Evolutionary conservation across 352 stramenopile species (phyloP).

Genomic region (Globisporangium echinulatum): DNA sequence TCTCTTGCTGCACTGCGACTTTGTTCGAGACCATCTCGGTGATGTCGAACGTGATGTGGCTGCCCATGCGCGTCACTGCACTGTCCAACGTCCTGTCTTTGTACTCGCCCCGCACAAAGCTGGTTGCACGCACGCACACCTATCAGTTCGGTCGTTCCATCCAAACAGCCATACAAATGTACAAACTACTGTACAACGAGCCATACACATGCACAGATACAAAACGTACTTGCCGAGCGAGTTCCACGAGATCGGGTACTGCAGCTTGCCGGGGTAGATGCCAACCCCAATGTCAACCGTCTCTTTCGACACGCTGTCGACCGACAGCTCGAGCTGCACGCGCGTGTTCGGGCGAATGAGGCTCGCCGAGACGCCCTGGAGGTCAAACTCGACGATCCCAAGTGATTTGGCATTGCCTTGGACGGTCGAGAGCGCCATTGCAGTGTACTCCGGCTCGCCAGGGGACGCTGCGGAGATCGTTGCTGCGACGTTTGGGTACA

Average conservation of each 20-base stretch:
- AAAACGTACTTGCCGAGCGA: conserved; percentile 30
- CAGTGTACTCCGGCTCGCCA: conserved; percentile 41
- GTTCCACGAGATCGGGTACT: conserved; percentile 66
- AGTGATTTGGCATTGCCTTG: conserved; percentile 45
- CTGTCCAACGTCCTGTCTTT: conserved; percentile 48
- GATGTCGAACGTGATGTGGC: conserved; percentile 72
- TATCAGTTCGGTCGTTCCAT: too few species aligned
- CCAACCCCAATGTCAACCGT: conserved; percentile 49
- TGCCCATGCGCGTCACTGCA: conserved; percentile 42
- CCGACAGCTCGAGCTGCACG: conserved; percentile 62
- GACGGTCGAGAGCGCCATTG: conserved; percentile 42
- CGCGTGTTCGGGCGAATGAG: conserved; percentile 59
- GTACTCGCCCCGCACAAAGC: conserved; percentile 29
- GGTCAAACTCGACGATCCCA: conserved; percentile 63
- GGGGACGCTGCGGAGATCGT: conserved; percentile 46
- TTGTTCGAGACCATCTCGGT: conserved; percentile 63
- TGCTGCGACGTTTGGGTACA: conserved; percentile 55
- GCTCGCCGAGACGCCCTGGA: conserved; percentile 55
- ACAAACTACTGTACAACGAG: too few species aligned
- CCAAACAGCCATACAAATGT: too few species aligned
- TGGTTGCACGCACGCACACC: background rate
- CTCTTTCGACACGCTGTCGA: conserved; percentile 44
- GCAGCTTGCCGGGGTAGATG: conserved; percentile 27
- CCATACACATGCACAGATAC: background rate
- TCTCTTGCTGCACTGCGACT: conserved; percentile 33